A percentile compares a stretch with the other conserved stretches of the same genome.
phyloP scores from a whole-genome alignment of 441 rosid genomes.

The Croton laevigatus region DNA sequence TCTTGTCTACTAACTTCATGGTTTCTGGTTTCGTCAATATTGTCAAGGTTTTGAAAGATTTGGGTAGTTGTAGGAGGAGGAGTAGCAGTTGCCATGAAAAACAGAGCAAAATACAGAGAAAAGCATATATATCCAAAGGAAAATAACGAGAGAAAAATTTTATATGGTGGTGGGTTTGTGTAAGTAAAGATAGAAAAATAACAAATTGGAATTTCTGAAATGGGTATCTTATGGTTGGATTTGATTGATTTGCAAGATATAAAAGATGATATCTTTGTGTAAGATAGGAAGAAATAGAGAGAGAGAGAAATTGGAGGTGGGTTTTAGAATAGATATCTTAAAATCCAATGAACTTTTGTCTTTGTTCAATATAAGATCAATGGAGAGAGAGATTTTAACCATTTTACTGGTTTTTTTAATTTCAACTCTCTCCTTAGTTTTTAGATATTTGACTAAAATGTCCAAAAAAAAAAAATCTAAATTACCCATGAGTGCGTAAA shows the following conservation, averaged over 20 bases:
- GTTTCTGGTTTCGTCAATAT: slow-evolving; percentile 25
- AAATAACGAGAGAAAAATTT: neutral
- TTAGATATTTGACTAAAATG: no score
- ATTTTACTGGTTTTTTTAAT: slow-evolving; percentile 21
- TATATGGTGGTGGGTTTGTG: neutral
- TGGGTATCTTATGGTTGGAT: slow-evolving; percentile 39
- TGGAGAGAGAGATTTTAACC: slow-evolving; percentile 52
- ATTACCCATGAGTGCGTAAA: no score
- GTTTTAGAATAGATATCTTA: slow-evolving; percentile 28
- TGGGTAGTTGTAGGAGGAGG: slow-evolving; percentile 32
- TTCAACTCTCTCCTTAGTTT: no score
- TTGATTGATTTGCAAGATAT: slow-evolving; percentile 20
- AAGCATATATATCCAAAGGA: slow-evolving; percentile 27
- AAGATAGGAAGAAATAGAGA: slow-evolving; percentile 24
- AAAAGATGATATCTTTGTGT: slow-evolving; percentile 35
- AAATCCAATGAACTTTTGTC: slow-evolving; percentile 44
- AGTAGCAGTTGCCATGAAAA: slow-evolving; percentile 52
- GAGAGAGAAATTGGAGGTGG: slow-evolving; percentile 15
- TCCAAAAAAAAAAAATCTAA: no score
- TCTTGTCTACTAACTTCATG: slow-evolving; percentile 50
- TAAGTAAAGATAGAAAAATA: neutral
- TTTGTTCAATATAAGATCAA: slow-evolving; percentile 32
- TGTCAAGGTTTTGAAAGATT: slow-evolving; percentile 33
- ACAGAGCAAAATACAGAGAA: slow-evolving; percentile 21
- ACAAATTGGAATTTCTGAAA: slow-evolving; percentile 17